These are phyloP conservation scores for Knoxia roxburghii DNA, from an alignment of 257 asterid species.

Conservation along the genomic window DNA sequence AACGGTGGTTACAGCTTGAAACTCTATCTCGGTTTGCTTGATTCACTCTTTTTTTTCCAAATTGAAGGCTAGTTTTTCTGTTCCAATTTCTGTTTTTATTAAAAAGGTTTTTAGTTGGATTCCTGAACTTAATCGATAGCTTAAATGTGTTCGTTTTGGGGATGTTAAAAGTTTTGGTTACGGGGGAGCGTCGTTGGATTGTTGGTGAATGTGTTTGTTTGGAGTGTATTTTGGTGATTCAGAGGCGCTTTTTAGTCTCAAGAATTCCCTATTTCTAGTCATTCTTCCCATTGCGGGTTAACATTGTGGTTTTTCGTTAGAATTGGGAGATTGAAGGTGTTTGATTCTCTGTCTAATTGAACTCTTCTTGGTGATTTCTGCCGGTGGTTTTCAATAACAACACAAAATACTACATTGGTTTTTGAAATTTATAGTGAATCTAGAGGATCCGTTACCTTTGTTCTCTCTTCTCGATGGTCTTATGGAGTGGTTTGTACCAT, in stretches of 20 bases:
- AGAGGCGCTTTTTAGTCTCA: not conserved
- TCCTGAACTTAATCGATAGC: not conserved
- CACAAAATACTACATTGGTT: not conserved
- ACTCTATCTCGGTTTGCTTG: not conserved
- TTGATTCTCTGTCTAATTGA: not conserved
- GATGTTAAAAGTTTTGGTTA: not conserved
- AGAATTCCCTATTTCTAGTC: slow-evolving; percentile 3
- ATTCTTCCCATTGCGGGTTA: not conserved
- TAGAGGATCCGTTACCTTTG: not conserved
- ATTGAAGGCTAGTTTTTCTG: slow-evolving; percentile 6
- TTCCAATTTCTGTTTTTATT: too few species aligned
- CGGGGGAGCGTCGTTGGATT: not conserved
- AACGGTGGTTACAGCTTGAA: not conserved
- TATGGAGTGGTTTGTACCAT: not conserved
- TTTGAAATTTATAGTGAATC: not conserved
- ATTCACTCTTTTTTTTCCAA: not conserved
- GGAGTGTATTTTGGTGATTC: not conserved
- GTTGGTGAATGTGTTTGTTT: not conserved
- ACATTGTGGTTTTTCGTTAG: not conserved
- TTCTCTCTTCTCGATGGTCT: not conserved
- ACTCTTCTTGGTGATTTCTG: not conserved
- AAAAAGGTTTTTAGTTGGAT: too few species aligned
- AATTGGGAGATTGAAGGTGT: not conserved
- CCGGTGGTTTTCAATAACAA: not conserved
- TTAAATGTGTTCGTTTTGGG: not conserved